Evolutionary conservation across 192 early-diverging fungal genomes (phyloP), one percentile per base, ranked within the genome.

Genomic region (Linnemannia schmuckeri): DNA sequence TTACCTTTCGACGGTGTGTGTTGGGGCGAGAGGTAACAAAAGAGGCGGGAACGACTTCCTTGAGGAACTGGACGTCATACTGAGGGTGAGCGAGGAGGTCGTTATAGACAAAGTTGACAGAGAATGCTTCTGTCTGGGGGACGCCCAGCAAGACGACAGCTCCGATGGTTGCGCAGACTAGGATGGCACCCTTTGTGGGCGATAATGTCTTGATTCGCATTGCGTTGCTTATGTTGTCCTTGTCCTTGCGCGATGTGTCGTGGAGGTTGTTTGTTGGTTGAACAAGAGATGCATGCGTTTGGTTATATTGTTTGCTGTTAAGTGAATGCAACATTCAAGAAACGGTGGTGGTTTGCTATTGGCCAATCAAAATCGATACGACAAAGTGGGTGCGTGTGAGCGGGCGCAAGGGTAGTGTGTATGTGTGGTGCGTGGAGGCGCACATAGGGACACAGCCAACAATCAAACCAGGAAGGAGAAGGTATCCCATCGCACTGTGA

Each of bases 21-120:
- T 74, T 84, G 40, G 75, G 30, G 4, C 61, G 61, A n/a, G 68
- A 27, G 42, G 77, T 70, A 33, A 89, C 72, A 17, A 63, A 74
- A 22, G 90, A 91, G 41, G 81, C 68, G 24, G 86, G 79, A 1
- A 91, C 74, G n/a, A 83, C 27, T 30, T 90, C 74, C 6, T 84
- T 57, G n/a, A 87, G 77, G 8, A 82, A 74, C 18, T 75, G 57
- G 27, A 92, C 86, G 69, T 87, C 70, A 54, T 90, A 92, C 24
- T 87, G 90, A 12, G 91, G 91, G 75, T 89, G 88, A 15, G 90
- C 89, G 17, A 91, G 76, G 20, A 90, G 75, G 81, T 92, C 91
- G 33, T 91, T 88, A 81, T 81, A 88, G 18, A 90, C 87, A 46
- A 85, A 89, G 41, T 66, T 71, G 24, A 74, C 70, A 10, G 85